phyloP scores from a whole-genome alignment of 2,329 filamentous ascomycete genomes.

The Aspergillus unguis region DNA sequence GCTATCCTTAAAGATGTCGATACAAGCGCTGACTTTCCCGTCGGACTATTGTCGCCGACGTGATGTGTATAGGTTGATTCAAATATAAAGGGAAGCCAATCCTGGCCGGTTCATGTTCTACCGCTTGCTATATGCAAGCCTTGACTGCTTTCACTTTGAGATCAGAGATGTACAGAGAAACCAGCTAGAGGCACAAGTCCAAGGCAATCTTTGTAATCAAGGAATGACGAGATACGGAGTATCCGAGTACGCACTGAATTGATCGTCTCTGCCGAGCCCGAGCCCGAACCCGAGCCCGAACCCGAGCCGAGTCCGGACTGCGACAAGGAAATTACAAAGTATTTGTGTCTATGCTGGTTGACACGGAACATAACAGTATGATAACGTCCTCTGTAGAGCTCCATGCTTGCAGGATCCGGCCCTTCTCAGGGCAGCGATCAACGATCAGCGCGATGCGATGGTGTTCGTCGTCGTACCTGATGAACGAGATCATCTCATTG shows the following conservation, averaged over 20 bases:
- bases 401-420: neutral
- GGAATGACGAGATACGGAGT: no score
- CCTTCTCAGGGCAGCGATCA: neutral
- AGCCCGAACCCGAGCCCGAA: neutral
- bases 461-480: constrained; percentile 49
- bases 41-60: neutral
- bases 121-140: neutral
- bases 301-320: neutral
- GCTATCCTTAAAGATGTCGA: neutral
- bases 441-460: constrained; percentile 39
- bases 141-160: neutral
- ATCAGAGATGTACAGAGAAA: neutral
- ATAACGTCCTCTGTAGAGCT: neutral
- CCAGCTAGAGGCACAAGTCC: neutral
- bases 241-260: neutral
- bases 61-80: neutral
- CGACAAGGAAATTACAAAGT: neutral
- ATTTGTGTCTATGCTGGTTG: neutral
- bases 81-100: neutral
- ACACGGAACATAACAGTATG: neutral
- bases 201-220: neutral
- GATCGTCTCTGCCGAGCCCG: neutral
- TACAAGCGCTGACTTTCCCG: neutral
- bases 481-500: constrained; percentile 27
- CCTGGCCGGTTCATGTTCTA: neutral